Base-by-base conservation (phyloP, 2,329 filamentous ascomycete genomes). In the Cucurbitaria berberidis region DNA sequence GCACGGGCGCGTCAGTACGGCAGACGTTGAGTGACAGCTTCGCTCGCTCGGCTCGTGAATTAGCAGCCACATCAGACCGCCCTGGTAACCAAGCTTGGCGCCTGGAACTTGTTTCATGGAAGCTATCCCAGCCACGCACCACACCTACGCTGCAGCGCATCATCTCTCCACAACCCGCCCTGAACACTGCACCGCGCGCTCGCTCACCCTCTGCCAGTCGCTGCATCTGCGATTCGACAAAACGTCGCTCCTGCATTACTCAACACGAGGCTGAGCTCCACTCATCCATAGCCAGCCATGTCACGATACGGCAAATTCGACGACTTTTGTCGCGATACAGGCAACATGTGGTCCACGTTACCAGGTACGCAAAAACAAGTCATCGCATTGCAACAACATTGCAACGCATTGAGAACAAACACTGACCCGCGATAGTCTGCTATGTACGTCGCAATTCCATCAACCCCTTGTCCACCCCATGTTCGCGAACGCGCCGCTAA, bases 271-370 rank as follows among this genome's bases (percentile, higher is more conserved):
- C 65, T 65, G 64, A 60, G 68, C 64, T 62, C 63, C 60, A 48
- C 57, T 38, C 43, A 41, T 46, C 62, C 53, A 39, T 53, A 60
- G 52, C 57, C 52, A 62, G 62, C 58, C 65, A 76, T 73, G 70
- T 63, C 64, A 35, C 56, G 61, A 46, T 76, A 74, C 57, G 73
- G 73, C 48, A 71, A 74, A 51, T 75, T 74, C 52, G 61, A 73
- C 62, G 72, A 81, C 67, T 81, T 81, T 60, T 82, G 80, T 74
- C 75, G 78, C 60, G 78, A 81, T 68, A 77, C 77, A 19, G 80
- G 80, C 53, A 78, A 74, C 58, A 56, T 36, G 15, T 64, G 63
- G 59, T 72, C 73, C 27, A 77, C 75, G 8, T 65, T 77, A 48
- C 75, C 75, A 73, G 73, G 75, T 77, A 68, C 38, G 71, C 58